phyloP scores from a whole-genome alignment of 2,329 filamentous ascomycete species.

The Cladophialophora immunda region DNA sequence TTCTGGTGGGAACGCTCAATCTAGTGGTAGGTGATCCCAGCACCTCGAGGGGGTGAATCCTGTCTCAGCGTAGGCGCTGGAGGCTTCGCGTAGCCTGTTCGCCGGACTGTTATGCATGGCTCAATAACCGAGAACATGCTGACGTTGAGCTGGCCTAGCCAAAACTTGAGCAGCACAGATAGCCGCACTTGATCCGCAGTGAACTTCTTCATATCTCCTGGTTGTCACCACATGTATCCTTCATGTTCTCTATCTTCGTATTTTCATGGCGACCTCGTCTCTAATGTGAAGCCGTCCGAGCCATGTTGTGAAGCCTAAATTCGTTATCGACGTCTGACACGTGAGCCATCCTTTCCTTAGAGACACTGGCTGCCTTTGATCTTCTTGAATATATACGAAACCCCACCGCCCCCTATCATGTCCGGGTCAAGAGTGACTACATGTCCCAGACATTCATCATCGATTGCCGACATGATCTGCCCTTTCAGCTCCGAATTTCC shows the following conservation, averaged over 20 bases:
- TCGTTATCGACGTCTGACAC: not conserved
- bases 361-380: conserved; percentile 29
- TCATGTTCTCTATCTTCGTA: not conserved
- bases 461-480: conserved; percentile 23
- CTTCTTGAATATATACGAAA: conserved; percentile 41
- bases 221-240: not conserved
- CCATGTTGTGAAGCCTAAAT: not conserved
- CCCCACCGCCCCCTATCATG: conserved; percentile 33
- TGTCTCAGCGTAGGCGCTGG: not conserved
- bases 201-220: not conserved
- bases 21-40: not conserved
- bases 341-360: not conserved
- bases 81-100: not conserved
- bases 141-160: too few species aligned
- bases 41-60: not conserved
- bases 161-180: too few species aligned
- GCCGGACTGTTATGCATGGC: not conserved
- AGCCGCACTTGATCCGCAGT: not conserved
- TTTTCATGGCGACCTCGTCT: not conserved
- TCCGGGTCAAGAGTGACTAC: conserved; percentile 33
- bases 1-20: not conserved
- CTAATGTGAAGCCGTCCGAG: not conserved
- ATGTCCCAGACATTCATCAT: conserved; percentile 39
- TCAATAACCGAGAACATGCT: not conserved
- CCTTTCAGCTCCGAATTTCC: conserved; percentile 13